Evolutionary conservation across 352 stramenopile genomes (phyloP).

Genomic region (Plasmopara muralis): DNA sequence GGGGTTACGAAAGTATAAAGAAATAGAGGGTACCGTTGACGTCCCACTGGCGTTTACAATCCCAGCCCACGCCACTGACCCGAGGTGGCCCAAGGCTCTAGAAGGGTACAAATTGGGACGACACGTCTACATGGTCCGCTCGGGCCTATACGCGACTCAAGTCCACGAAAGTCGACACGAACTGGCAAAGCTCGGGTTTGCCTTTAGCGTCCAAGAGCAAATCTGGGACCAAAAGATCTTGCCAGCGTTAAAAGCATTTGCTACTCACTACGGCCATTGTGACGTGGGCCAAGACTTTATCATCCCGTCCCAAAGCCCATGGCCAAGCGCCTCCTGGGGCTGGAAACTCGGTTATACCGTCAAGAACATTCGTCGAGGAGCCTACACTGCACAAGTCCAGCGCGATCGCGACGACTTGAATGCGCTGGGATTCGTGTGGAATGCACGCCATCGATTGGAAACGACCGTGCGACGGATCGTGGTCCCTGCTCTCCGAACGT

Average conservation of each 20-base stretch:
- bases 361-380: constrained; percentile 86
- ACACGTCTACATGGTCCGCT: constrained; percentile 63
- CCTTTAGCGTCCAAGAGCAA: constrained; percentile 50
- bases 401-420: constrained; percentile 66
- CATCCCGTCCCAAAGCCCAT: constrained; percentile 65
- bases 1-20: constrained; percentile 43
- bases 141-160: constrained; percentile 48
- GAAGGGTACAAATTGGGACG: constrained; percentile 53
- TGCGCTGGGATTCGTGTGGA: constrained; percentile 91
- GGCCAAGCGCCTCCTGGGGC: constrained; percentile 78
- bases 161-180: constrained; percentile 29
- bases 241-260: constrained; percentile 79
- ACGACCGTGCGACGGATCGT: constrained; percentile 48
- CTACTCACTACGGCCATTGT: constrained; percentile 81
- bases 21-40: constrained; percentile 48
- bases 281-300: constrained; percentile 90
- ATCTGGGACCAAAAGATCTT: constrained; percentile 62
- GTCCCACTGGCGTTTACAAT: constrained; percentile 61
- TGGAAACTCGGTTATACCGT: constrained; percentile 87
- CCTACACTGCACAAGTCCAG: constrained; percentile 76
- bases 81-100: constrained; percentile 42
- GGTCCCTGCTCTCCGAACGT: constrained; percentile 49
- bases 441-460: constrained; percentile 53
- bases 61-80: constrained; percentile 25
- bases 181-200: constrained; percentile 54